Evolutionary conservation across 352 stramenopile genomes (phyloP), one percentile per base, ranked within the genome.

Genomic region (Phytophthora agathidicida): DNA sequence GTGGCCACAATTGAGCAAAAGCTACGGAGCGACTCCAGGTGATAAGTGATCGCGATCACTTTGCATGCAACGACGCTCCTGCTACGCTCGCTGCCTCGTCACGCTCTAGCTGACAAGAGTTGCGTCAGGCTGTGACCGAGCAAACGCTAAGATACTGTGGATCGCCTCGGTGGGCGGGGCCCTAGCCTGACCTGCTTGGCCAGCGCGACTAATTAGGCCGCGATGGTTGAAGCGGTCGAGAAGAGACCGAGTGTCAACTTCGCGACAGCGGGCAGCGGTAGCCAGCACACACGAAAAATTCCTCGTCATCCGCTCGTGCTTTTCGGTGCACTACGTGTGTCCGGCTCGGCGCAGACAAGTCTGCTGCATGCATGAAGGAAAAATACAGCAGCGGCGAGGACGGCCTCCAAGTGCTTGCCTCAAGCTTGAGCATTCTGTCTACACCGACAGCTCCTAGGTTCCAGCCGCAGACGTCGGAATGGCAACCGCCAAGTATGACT

Each of bases 231-330:
- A 54, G 39, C 26, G 42, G 39, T 27, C 13, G 31, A 35, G n/a
- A 27, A 56, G 22, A 41, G 17, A 43, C 36, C 20, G 30, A 44
- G 11, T 50, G 36, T 41, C 50, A 44, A 68, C 53, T 43, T 48
- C 17, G 52, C 59, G 41, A 68, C 47, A 35, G 55, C 26, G 8
- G 17, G 11, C 37, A 52, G 16, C 30, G 22, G n/a, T 43, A 68
- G 46, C 52, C 51, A 65, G 52, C 41, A 58, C 39, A 58, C 39
- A 35, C 13, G 20, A 36, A 68, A 73, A 69, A 68, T 65, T 69
- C 59, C 42, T 65, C 36, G 50, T 73, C 59, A 73, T 68, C 58
- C 36, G 39, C 33, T 73, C 51, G 64, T 57, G 23, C 17, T 31
- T 71, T 65, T 69, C 64, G 59, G 58, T 73, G 63, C 44, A 59